Evolutionary conservation across 352 stramenopile species (phyloP).

Genomic region (Poterioochromonas sp.): DNA sequence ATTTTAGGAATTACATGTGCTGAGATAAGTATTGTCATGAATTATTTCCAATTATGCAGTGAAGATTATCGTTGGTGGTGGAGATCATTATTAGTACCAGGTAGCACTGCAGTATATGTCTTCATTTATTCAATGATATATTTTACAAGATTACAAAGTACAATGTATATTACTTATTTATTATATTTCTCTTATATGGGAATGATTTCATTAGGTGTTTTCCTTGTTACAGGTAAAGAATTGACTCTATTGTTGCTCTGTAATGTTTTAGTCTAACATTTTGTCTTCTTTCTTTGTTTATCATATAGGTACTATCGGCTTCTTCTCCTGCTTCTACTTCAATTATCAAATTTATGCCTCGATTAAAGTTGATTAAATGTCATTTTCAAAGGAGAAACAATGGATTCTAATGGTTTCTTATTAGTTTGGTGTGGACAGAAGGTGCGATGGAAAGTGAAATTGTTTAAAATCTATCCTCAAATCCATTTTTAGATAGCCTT

Average conservation of each 20-base stretch:
- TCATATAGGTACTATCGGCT: conserved; percentile 70
- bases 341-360: conserved; percentile 93
- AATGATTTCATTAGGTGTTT: conserved; percentile 90
- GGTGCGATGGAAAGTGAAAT: too few relatives aligned
- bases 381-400: too few relatives aligned
- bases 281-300: background rate
- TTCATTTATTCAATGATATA: conserved; percentile 98
- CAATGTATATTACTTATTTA: conserved; percentile 76
- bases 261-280: background rate
- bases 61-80: conserved; percentile 99
- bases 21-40: conserved; percentile 98
- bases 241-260: conserved; percentile 50
- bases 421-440: too few relatives aligned
- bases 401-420: too few relatives aligned
- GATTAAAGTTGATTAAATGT: conserved; percentile 72
- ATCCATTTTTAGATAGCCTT: too few relatives aligned
- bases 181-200: conserved; percentile 99
- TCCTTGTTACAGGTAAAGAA: conserved; percentile 71
- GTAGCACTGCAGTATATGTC: conserved; percentile 90
- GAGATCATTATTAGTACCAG: conserved; percentile 93
- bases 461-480: too few relatives aligned
- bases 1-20: conserved; percentile 96
- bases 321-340: conserved; percentile 97
- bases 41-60: conserved; percentile 98
- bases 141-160: conserved; percentile 90